A percentile compares a stretch with the other conserved stretches of the same genome.
Evolutionary conservation across 257 asterid genomes (phyloP).

Genomic region (Jacaranda mimosifolia): DNA sequence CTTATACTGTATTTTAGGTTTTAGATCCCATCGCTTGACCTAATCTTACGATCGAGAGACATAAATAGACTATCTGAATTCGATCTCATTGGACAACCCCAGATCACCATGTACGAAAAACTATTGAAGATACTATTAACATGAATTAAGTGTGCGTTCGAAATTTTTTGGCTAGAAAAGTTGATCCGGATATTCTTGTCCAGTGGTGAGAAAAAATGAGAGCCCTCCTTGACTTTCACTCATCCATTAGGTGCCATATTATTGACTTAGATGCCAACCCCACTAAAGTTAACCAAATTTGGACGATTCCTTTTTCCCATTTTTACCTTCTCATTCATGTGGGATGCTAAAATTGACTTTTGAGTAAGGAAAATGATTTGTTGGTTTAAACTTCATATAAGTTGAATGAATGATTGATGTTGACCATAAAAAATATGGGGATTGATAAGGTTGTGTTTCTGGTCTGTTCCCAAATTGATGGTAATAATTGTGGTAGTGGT

Average conservation of each 20-base stretch:
- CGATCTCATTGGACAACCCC: too few relatives aligned
- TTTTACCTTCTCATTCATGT: not conserved
- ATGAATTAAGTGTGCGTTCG: not conserved
- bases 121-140: not conserved
- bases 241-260: not conserved
- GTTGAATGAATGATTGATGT: not conserved
- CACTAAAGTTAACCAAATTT: not conserved
- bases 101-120: too few relatives aligned
- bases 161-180: not conserved
- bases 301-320: not conserved
- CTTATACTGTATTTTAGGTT: too few relatives aligned
- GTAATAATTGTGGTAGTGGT: too few relatives aligned
- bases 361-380: not conserved
- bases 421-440: not conserved
- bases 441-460: not conserved
- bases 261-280: not conserved
- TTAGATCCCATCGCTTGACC: too few relatives aligned
- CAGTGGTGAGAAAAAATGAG: not conserved
- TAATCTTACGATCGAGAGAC: too few relatives aligned
- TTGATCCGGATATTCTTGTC: conserved; percentile 9
- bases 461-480: not conserved
- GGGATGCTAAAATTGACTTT: not conserved
- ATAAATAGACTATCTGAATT: too few relatives aligned
- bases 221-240: not conserved
- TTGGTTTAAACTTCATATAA: not conserved